A percentile compares a stretch with the other conserved stretches of the same genome.
phyloP scores from a whole-genome alignment of 495 filamentous ascomycete species.

The Hypomontagnella submonticulosa region DNA sequence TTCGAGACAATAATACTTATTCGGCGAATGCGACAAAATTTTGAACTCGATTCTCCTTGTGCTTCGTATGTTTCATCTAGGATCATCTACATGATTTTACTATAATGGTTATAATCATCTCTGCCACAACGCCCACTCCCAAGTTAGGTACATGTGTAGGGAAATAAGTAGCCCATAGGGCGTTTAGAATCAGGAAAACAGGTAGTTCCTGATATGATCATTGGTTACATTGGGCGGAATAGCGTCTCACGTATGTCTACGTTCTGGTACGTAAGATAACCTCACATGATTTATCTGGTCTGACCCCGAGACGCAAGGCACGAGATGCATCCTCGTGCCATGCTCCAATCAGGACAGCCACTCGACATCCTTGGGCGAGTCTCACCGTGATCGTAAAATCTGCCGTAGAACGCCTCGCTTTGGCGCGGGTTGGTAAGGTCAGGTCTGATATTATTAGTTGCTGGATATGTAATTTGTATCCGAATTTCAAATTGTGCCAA shows the following conservation, averaged over 20 bases:
- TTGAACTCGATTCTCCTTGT: not conserved
- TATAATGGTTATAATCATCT: no score
- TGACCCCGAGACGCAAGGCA: constrained; percentile 14
- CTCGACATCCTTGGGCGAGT: not conserved
- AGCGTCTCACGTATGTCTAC: constrained; percentile 15
- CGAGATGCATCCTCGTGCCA: constrained; percentile 20
- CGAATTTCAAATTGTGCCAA: no score
- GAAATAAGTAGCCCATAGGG: no score
- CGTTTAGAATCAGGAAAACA: not conserved
- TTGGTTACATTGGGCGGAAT: constrained; percentile 16
- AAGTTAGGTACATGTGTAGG: no score
- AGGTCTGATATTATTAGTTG: no score
- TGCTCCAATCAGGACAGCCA: not conserved
- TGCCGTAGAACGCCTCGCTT: not conserved
- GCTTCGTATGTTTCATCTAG: not conserved
- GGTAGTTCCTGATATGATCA: not conserved
- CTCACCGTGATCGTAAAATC: not conserved
- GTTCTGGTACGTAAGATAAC: not conserved
- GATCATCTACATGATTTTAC: not conserved
- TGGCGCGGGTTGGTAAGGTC: not conserved
- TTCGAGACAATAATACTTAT: constrained; percentile 25
- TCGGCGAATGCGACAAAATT: constrained; percentile 7
- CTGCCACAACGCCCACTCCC: no score
- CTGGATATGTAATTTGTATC: no score
- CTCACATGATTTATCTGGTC: constrained; percentile 29